Evolutionary conservation across 2,329 filamentous ascomycete species (phyloP).

Genomic region (Xylariomycetidae sp.): DNA sequence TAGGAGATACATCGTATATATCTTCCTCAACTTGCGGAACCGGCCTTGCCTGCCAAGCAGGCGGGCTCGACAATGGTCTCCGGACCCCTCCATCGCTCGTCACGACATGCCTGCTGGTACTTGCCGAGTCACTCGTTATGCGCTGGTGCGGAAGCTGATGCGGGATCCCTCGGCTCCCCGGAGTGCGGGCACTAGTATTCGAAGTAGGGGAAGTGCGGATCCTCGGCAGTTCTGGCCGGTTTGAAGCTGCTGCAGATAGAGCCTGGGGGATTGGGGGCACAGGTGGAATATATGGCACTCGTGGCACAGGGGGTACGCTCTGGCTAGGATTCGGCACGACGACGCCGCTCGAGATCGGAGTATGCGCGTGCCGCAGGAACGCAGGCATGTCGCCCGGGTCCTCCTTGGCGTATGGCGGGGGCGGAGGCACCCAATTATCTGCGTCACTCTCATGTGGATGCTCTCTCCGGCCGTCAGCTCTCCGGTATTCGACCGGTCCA

Average conservation of each 20-base stretch:
- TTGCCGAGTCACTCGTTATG: conserved; percentile 4
- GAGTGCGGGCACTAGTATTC: conserved; percentile 10
- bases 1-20: conserved; percentile 25
- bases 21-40: conserved; percentile 17
- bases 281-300: conserved; percentile 11
- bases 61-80: conserved; percentile 13
- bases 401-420: conserved; percentile 71
- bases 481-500: conserved; percentile 57
- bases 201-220: conserved; percentile 22
- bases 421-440: conserved; percentile 83
- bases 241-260: conserved; percentile 3
- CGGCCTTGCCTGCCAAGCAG: conserved; percentile 2
- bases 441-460: conserved; percentile 83
- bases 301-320: conserved; percentile 16
- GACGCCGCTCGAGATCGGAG: conserved; percentile 25
- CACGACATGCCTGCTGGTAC: conserved; percentile 4
- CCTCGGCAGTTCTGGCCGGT: conserved; percentile 24
- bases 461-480: conserved; percentile 65
- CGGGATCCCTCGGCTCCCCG: background rate
- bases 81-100: conserved; percentile 5
- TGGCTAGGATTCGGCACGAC: background rate
- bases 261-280: conserved; percentile 7
- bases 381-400: conserved; percentile 52
- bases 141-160: conserved; percentile 4
- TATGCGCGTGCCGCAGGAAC: conserved; percentile 49